Base-by-base conservation (phyloP, 345 rosid species). In the Balakata baccata region DNA sequence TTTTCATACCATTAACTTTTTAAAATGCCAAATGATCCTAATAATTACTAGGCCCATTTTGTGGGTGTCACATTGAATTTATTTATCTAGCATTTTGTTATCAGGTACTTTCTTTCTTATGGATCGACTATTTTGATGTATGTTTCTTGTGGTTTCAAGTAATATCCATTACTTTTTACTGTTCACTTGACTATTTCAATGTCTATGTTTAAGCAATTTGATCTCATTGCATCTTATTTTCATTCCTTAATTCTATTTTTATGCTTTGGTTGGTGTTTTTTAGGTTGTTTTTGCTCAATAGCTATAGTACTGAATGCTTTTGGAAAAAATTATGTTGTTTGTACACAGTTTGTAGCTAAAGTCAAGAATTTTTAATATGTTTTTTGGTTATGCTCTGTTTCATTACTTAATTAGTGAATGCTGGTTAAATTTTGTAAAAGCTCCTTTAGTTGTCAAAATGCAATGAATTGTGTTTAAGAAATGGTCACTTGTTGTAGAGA, bases 401-500 rank as follows among this genome's bases (percentile, higher is more conserved):
- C 13, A 11, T 8, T 10, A 20, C 37, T 53, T 56, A 53, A 58
- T 38, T 5, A 3, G 54, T 51, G 34, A 11, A 46, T 50, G 11
- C 18, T n/a, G 38, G 61, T 69, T 34, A 17, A 59, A 12, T 46
- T 59, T 45, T 4, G 22, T 11, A 59, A 60, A 18, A 25, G 50
- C 51, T 54, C 37, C 59, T 29, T 43, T 0, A 43, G n/a, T n/a
- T n/a, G n/a, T n/a, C 5, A 43, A 37, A 51, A 6, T 29, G 20
- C 14, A 16, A 14, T 7, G n/a, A n/a, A n/a, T n/a, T n/a, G n/a
- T n/a, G n/a, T n/a, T n/a, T n/a, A n/a, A n/a, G n/a, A n/a, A n/a
- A n/a, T n/a, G n/a, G n/a, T n/a, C 65, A 57, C 46, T 56, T 70
- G 20, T 45, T 46, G 74, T 50, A 25, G 54, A 13, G 16, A 18